Evolutionary conservation across 2,329 filamentous ascomycete species (phyloP).

Genomic region (Albophoma yamanashiensis): DNA sequence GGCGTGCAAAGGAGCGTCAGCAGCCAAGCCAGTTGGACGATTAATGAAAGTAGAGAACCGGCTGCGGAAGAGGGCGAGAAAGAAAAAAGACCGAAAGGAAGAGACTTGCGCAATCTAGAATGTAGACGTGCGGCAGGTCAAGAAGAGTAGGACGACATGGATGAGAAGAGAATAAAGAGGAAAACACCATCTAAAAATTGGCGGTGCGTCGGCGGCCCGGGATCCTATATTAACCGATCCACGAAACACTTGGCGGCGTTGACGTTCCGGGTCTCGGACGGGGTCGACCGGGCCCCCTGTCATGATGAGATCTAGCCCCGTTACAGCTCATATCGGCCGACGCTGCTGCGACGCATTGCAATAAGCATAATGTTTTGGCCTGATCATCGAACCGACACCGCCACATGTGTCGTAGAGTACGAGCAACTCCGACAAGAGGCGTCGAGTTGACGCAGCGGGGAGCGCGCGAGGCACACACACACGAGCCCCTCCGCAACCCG

Average conservation of each 20-base stretch:
- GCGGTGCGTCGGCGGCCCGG: neutral
- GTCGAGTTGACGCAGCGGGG: neutral
- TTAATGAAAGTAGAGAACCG: slow-evolving; percentile 19
- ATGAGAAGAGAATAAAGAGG: slow-evolving; percentile 7
- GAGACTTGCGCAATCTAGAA: neutral
- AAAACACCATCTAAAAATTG: neutral
- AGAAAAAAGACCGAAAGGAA: neutral
- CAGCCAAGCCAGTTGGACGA: slow-evolving; percentile 48
- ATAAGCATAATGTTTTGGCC: slow-evolving; percentile 12
- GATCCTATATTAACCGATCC: slow-evolving; percentile 3
- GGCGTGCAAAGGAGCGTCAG: slow-evolving; percentile 37
- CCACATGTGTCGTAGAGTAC: neutral
- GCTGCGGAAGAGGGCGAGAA: slow-evolving; percentile 18
- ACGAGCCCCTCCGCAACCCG: neutral
- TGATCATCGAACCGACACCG: slow-evolving; percentile 6
- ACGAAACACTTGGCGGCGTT: slow-evolving; percentile 10
- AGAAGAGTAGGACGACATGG: neutral
- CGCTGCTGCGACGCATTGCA: slow-evolving; percentile 8
- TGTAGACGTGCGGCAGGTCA: neutral
- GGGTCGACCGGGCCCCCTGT: slow-evolving; percentile 5
- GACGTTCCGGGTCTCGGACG: slow-evolving; percentile 9
- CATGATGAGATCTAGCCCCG: slow-evolving; percentile 15
- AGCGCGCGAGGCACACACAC: neutral
- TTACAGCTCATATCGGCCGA: slow-evolving; percentile 13
- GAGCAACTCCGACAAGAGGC: neutral